Percentiles rank a stretch among this genome's conserved stretches.
phyloP scores from a whole-genome alignment of 352 stramenopile genomes.

The Globisporangium abappressorium region DNA sequence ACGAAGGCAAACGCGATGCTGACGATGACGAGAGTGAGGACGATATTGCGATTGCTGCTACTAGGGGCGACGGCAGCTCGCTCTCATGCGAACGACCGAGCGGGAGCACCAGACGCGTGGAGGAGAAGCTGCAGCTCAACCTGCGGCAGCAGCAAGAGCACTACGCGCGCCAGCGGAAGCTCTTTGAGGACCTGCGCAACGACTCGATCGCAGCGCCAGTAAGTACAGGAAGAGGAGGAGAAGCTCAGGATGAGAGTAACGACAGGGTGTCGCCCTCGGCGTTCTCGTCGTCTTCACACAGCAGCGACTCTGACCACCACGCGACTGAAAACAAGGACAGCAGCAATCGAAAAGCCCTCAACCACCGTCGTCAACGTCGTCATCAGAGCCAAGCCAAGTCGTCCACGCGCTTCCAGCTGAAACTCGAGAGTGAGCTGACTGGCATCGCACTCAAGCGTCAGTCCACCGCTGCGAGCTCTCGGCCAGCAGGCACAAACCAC shows the following conservation, averaged over 20 bases:
- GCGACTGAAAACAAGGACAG: background rate
- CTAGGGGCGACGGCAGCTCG: constrained; percentile 4
- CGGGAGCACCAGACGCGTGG: constrained; percentile 34
- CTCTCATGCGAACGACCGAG: background rate
- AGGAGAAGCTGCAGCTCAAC: constrained; percentile 49
- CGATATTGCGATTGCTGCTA: constrained; percentile 12
- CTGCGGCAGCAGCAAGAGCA: constrained; percentile 58
- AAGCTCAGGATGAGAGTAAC: background rate
- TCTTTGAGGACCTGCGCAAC: constrained; percentile 55
- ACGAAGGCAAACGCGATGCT: constrained; percentile 10
- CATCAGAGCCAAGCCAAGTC: background rate
- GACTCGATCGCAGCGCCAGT: constrained; percentile 9
- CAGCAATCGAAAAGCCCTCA: background rate
- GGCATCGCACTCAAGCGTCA: constrained; percentile 12
- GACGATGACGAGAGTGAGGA: constrained; percentile 1
- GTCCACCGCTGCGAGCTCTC: background rate
- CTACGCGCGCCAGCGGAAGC: constrained; percentile 51
- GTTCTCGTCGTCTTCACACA: constrained; percentile 23
- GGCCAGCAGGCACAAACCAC: background rate
- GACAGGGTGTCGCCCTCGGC: constrained; percentile 14
- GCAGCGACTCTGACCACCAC: constrained; percentile 9
- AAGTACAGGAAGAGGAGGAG: background rate
- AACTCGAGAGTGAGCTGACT: constrained; percentile 12
- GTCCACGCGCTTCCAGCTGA: background rate
- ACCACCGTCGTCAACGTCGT: background rate